A percentile compares a stretch with the other conserved stretches of the same genome.
phyloP scores from a whole-genome alignment of 805 yeast genomes.

The Starmerella powellii region DNA sequence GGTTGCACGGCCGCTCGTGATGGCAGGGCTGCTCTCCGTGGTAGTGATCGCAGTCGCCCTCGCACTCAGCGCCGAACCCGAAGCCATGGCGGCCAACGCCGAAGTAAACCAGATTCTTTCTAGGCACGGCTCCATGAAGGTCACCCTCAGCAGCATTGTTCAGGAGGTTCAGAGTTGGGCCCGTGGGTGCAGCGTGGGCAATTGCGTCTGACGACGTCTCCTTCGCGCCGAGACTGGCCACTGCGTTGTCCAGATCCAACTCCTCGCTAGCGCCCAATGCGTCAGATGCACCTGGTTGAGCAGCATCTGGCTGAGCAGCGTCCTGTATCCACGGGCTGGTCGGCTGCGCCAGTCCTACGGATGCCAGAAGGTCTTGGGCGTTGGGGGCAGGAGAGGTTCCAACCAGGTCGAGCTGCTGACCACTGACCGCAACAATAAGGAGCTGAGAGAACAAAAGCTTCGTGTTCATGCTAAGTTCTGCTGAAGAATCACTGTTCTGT shows the following conservation, averaged over 20 bases:
- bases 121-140: conserved; percentile 11
- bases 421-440: neutral
- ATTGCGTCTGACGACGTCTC: neutral
- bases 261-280: too few relatives aligned
- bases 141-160: conserved; percentile 13
- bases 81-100: conserved; percentile 12
- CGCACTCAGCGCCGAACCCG: conserved; percentile 5
- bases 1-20: neutral
- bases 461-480: neutral
- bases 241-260: too few relatives aligned
- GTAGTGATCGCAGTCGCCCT: neutral
- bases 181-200: neutral
- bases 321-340: conserved; percentile 1
- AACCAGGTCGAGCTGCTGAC: neutral
- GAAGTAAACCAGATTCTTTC: conserved; percentile 16
- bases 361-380: neutral
- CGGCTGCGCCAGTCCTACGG: conserved; percentile 9
- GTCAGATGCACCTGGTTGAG: neutral
- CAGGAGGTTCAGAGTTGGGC: neutral
- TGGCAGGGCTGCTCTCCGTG: neutral
- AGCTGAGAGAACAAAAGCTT: conserved; percentile 2
- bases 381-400: neutral
- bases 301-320: neutral
- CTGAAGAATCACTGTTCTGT: neutral
- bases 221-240: neutral